phyloP scores from a whole-genome alignment of 2,329 filamentous ascomycete genomes.

The Ophiocordyceps unilateralis region DNA sequence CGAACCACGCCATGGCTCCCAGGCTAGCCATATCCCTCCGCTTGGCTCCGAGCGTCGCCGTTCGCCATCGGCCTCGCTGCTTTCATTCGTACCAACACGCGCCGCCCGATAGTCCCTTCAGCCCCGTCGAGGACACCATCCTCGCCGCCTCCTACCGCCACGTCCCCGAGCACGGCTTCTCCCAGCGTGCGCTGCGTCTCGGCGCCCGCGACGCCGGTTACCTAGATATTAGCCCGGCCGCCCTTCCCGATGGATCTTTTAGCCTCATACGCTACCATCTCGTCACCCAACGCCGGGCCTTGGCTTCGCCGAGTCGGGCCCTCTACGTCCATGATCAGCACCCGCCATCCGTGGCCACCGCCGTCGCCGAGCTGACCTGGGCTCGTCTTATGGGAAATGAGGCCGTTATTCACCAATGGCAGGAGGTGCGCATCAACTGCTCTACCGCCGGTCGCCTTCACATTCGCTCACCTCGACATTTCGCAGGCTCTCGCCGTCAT shows the following conservation, averaged over 20 bases:
- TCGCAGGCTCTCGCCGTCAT: constrained; percentile 69
- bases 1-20: background rate
- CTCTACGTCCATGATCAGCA: constrained; percentile 17
- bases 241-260: constrained; percentile 67
- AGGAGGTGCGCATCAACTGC: constrained; percentile 17
- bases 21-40: background rate
- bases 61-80: constrained; percentile 4
- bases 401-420: constrained; percentile 60
- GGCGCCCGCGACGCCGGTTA: constrained; percentile 77
- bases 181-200: constrained; percentile 49
- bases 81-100: constrained; percentile 64
- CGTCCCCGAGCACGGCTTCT: constrained; percentile 73
- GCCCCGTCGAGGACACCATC: constrained; percentile 52
- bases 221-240: constrained; percentile 67
- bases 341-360: constrained; percentile 33
- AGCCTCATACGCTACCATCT: constrained; percentile 69
- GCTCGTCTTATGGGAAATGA: constrained; percentile 60
- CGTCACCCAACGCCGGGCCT: constrained; percentile 42
- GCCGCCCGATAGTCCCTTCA: constrained; percentile 42
- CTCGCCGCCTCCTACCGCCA: constrained; percentile 66
- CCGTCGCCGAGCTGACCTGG: constrained; percentile 57
- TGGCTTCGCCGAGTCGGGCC: constrained; percentile 25
- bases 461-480: background rate
- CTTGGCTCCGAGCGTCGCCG: background rate
- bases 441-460: background rate